These are phyloP conservation scores for Alternaria atra DNA, from an alignment of 2,329 filamentous ascomycete genomes.

Conservation along the genomic window DNA sequence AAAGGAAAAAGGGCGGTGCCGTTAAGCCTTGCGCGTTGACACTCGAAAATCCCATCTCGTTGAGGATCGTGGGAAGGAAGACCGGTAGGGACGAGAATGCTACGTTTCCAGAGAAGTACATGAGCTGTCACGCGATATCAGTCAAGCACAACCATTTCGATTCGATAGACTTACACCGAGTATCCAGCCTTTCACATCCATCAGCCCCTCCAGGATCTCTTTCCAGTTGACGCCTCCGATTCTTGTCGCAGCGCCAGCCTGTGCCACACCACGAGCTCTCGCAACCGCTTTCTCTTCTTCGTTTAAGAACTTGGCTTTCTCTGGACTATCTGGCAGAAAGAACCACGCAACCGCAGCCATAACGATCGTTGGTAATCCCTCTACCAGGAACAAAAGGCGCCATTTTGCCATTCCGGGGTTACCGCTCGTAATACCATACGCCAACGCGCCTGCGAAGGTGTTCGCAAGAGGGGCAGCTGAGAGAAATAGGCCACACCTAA, in stretches of 20 bases:
- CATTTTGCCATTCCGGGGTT: slow-evolving; percentile 66
- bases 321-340: slow-evolving; percentile 56
- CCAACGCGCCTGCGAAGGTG: slow-evolving; percentile 75
- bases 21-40: slow-evolving; percentile 76
- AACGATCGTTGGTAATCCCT: slow-evolving; percentile 55
- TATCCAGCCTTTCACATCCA: slow-evolving; percentile 48
- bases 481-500: slow-evolving; percentile 39
- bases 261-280: slow-evolving; percentile 39
- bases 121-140: slow-evolving; percentile 28
- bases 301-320: slow-evolving; percentile 53
- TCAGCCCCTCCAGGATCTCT: slow-evolving; percentile 39
- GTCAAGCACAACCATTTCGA: neutral
- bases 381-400: slow-evolving; percentile 64
- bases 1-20: slow-evolving; percentile 74
- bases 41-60: slow-evolving; percentile 71
- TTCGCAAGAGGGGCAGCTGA: slow-evolving; percentile 74
- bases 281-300: slow-evolving; percentile 53
- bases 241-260: slow-evolving; percentile 40
- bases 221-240: slow-evolving; percentile 41
- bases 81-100: slow-evolving; percentile 64
- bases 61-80: slow-evolving; percentile 55
- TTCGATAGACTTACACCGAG: slow-evolving; percentile 36
- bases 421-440: slow-evolving; percentile 66
- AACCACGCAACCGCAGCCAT: slow-evolving; percentile 55
- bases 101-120: slow-evolving; percentile 51